These are phyloP conservation scores for Phytophthora crassamura DNA, from an alignment of 352 stramenopile species.

Conservation along the genomic window DNA sequence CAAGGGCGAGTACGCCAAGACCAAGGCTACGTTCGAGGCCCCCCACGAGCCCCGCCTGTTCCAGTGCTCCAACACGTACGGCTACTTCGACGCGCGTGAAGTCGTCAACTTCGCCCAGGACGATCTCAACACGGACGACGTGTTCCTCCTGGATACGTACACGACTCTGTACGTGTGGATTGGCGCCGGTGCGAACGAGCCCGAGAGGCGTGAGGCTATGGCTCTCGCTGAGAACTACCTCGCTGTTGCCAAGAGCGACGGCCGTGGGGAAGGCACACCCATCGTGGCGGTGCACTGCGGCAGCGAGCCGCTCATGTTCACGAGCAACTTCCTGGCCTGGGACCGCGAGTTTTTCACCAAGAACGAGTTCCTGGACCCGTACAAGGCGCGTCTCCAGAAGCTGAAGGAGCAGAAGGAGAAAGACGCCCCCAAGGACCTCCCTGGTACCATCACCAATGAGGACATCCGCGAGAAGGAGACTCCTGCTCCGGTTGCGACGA, in stretches of 20 bases:
- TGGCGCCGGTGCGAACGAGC: slow-evolving; percentile 74
- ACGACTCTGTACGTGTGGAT: slow-evolving; percentile 93
- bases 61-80: slow-evolving; percentile 90
- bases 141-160: slow-evolving; percentile 93
- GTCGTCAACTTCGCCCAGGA: slow-evolving; percentile 91
- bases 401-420: slow-evolving; percentile 84
- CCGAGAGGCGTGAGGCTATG: slow-evolving; percentile 73
- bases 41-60: slow-evolving; percentile 88
- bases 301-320: slow-evolving; percentile 91
- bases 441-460: slow-evolving; percentile 65
- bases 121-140: slow-evolving; percentile 91
- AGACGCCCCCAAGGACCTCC: slow-evolving; percentile 62
- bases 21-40: slow-evolving; percentile 69
- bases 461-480: slow-evolving; percentile 43
- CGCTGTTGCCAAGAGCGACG: slow-evolving; percentile 75
- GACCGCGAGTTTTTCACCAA: slow-evolving; percentile 84
- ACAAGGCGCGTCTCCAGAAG: slow-evolving; percentile 83
- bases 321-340: slow-evolving; percentile 92
- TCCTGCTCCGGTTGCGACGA: slow-evolving; percentile 2
- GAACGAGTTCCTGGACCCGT: slow-evolving; percentile 91
- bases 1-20: slow-evolving; percentile 75
- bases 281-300: slow-evolving; percentile 85
- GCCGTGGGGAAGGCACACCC: slow-evolving; percentile 80
- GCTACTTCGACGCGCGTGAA: slow-evolving; percentile 87
- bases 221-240: slow-evolving; percentile 81